Base-by-base conservation (phyloP, 2,329 filamentous ascomycete genomes). In the Pseudodiploospora longispora region DNA sequence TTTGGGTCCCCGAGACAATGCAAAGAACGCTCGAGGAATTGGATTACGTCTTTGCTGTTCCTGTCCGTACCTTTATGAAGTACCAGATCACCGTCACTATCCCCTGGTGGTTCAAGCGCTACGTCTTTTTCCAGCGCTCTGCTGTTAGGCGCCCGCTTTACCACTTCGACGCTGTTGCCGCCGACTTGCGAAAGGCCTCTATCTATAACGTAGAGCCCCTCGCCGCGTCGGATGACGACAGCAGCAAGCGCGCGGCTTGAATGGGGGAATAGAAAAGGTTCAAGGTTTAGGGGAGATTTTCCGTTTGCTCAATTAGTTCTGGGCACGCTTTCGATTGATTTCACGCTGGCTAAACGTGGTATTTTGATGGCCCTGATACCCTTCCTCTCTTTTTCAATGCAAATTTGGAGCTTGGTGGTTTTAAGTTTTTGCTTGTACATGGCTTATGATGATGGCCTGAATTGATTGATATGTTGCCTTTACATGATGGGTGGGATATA, bases 1-100 rank as follows among this genome's bases (percentile, higher is more conserved):
- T 62, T 50, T 59, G 57, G 44, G 62, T 65, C 2, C 61, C 61
- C 0, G 77, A 80, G 56, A 81, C 77, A 0, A 80, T 78, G 63
- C 72, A 71, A 53, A 64, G 65, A 41, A 70, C 68, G 0, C 64
- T 74, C 4, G 70, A 73, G 54, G 71, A 74, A 51, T 66, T 75
- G 47, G 71, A 75, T 57, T 70, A 66, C 46, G 68, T 75, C 43
- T 75, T 74, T 31, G 67, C 63, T 7, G 70, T 74, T 1, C 68
- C 69, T n/a, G 60, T 60, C 31, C 53, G 59, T 52, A 68, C 62
- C 48, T 72, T 72, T 40, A 60, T 62, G 42, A 48, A 44, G 28
- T 70, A 73, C 45, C 60, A 64, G 52, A n/a, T 63, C 34, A 50
- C 45, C 27, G 53, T 56, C 27, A 55, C 55, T 19, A 53, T 66